phyloP scores from a whole-genome alignment of 2,329 filamentous ascomycete genomes.

The Aspergillus viridinutans region DNA sequence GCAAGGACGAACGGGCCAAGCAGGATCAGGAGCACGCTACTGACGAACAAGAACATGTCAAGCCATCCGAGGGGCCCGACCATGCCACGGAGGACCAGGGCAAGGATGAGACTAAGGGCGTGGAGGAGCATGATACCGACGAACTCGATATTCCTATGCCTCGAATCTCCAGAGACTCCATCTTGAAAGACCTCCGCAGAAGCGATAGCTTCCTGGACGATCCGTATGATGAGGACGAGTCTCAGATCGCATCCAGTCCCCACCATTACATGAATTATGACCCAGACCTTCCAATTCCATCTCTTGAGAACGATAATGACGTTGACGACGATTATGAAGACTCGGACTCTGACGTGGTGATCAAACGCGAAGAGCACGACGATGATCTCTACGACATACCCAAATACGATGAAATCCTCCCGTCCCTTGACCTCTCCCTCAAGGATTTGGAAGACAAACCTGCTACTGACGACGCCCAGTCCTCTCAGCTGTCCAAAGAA shows the following conservation, averaged over 20 bases:
- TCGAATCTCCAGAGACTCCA: conserved; percentile 88
- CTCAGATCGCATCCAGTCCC: conserved; percentile 55
- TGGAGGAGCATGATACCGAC: conserved; percentile 39
- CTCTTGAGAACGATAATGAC: conserved; percentile 63
- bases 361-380: conserved; percentile 61
- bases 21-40: conserved; percentile 1
- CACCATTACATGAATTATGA: conserved; percentile 63
- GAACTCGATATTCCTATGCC: conserved; percentile 61
- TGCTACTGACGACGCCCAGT: conserved; percentile 52
- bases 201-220: conserved; percentile 61
- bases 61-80: conserved; percentile 29
- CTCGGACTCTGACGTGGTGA: conserved; percentile 50
- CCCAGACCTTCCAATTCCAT: conserved; percentile 85
- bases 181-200: conserved; percentile 75
- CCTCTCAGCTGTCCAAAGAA: conserved; percentile 45
- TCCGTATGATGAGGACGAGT: conserved; percentile 62
- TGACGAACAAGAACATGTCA: conserved; percentile 27
- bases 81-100: background rate
- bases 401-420: conserved; percentile 57
- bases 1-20: conserved; percentile 55
- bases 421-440: conserved; percentile 31
- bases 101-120: conserved; percentile 11
- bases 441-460: conserved; percentile 27
- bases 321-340: conserved; percentile 61
- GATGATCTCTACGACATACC: conserved; percentile 62